These are phyloP conservation scores for Didymella glomerata DNA, from an alignment of 2,329 filamentous ascomycete genomes.

Conservation along the genomic window DNA sequence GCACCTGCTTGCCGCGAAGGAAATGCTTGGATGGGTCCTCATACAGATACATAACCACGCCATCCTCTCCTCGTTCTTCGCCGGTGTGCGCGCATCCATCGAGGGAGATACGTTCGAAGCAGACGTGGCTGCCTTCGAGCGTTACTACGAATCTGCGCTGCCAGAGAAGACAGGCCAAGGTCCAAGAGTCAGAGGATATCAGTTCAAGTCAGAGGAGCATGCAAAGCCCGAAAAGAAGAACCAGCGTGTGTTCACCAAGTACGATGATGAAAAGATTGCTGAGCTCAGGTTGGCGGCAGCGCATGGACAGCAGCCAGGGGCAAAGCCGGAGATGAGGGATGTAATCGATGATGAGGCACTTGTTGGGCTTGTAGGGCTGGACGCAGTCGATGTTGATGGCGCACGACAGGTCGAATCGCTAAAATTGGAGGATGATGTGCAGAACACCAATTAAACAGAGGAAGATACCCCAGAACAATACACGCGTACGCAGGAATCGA, in stretches of 20 bases:
- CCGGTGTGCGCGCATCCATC: slow-evolving; percentile 72
- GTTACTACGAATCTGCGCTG: slow-evolving; percentile 73
- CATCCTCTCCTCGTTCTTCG: slow-evolving; percentile 76
- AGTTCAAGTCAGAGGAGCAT: slow-evolving; percentile 44
- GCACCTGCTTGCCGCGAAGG: slow-evolving; percentile 86
- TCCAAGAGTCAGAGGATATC: slow-evolving; percentile 60
- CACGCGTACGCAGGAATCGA: not conserved
- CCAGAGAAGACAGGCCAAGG: slow-evolving; percentile 79
- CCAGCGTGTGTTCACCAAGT: slow-evolving; percentile 42
- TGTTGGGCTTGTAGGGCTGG: slow-evolving; percentile 39
- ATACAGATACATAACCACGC: slow-evolving; percentile 92
- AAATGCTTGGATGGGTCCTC: slow-evolving; percentile 96
- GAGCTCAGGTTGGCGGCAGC: slow-evolving; percentile 30
- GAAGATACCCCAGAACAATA: slow-evolving; percentile 6
- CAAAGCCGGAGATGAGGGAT: slow-evolving; percentile 37
- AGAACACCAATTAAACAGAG: not conserved
- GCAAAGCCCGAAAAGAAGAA: slow-evolving; percentile 45
- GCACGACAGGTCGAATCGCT: slow-evolving; percentile 27
- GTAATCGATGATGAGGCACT: slow-evolving; percentile 48
- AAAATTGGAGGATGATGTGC: slow-evolving; percentile 34
- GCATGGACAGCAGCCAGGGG: slow-evolving; percentile 43
- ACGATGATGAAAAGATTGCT: slow-evolving; percentile 36
- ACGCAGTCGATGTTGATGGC: slow-evolving; percentile 24
- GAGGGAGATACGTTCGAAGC: slow-evolving; percentile 62
- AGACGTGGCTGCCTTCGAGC: slow-evolving; percentile 68